A percentile compares a stretch with the other conserved stretches of the same genome.
Evolutionary conservation across 179 eudicot species (phyloP).

Genomic region (Sideroxylon spinosum): DNA sequence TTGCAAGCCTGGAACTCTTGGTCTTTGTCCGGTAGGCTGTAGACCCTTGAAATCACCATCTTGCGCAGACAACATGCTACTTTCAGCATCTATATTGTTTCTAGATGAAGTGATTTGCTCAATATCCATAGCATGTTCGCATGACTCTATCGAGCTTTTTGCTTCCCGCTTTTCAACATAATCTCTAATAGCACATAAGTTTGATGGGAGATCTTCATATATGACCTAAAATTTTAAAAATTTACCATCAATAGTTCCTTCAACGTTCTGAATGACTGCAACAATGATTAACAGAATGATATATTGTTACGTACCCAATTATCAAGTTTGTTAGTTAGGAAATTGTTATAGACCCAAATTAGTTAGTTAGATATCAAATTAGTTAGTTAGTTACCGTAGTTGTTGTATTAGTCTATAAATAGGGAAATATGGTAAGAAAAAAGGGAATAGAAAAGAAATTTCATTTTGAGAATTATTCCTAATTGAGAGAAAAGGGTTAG

Average conservation of each 20-base stretch:
- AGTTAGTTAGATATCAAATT: too few species aligned
- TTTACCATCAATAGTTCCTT: neutral
- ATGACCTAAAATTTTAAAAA: conserved; percentile 48
- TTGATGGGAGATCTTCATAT: conserved; percentile 98
- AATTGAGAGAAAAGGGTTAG: too few species aligned
- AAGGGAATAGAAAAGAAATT: too few species aligned
- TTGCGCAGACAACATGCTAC: conserved; percentile 13
- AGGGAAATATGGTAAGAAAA: too few species aligned
- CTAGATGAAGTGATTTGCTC: conserved; percentile 28
- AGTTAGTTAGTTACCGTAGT: too few species aligned
- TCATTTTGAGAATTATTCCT: too few species aligned
- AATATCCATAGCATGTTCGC: conserved; percentile 13
- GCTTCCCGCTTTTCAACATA: conserved; percentile 57
- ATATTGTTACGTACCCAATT: too few species aligned
- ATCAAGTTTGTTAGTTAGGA: too few species aligned
- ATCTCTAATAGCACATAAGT: conserved; percentile 89
- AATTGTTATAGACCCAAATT: too few species aligned
- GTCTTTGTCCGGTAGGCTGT: conserved; percentile 50
- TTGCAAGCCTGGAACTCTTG: conserved; percentile 84
- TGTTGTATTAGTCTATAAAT: too few species aligned
- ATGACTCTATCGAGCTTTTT: conserved; percentile 27
- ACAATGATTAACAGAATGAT: neutral
- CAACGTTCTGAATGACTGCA: neutral
- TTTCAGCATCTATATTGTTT: conserved; percentile 13
- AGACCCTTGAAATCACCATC: conserved; percentile 24